Evolutionary conservation across 1,284 basidiomycete genomes (phyloP), one percentile per base, ranked within the genome.

Genomic region (Phaffia rhodozyma): DNA sequence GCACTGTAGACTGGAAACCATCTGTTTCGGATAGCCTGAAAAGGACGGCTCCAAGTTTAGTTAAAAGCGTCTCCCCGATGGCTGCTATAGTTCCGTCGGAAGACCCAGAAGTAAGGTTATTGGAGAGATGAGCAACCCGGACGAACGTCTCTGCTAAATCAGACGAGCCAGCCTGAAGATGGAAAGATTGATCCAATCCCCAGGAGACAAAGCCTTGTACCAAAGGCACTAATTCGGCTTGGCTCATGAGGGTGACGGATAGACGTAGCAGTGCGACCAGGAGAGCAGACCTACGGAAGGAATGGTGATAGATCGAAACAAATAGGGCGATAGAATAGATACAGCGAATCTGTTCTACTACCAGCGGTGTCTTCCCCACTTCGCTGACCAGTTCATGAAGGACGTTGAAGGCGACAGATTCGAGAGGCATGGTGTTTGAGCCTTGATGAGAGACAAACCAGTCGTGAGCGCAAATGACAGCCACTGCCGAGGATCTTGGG

Each of bases 341-440:
- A 34, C 87, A 77, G 6, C 92, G 84, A 54, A 85, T 75, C 73
- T 96, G 90, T 71, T 96, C 90, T 71, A 90, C 89, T 67, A 94
- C 81, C 52, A 97, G 79, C n/a, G 84, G 84, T 0, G 84, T 83
- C 2, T 77, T 74, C 66, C 87, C 81, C 32, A 92, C 77, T 50
- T 80, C 79, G 7, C 84, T 79, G 68, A 94, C 84, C 11, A 94
- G 77, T 61, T 84, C 82, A 62, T 87, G 84, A 25, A 91, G 73
- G 52, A 89, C 80, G 67, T 90, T 86, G 72, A 90, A 92, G 2
- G 84, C 83, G 58, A 83, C 38, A 4, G 60, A 43, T 7, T 52
- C 54, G 18, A 13, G 9, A 53, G 16, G 48, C 25, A 29, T 23
- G 5, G 48, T 2, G 18, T 56, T 30, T 4, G 30, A 25, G 23